Conservation (phyloP, 2,329 filamentous ascomycete genomes). For the Cercospora sesami region DNA sequence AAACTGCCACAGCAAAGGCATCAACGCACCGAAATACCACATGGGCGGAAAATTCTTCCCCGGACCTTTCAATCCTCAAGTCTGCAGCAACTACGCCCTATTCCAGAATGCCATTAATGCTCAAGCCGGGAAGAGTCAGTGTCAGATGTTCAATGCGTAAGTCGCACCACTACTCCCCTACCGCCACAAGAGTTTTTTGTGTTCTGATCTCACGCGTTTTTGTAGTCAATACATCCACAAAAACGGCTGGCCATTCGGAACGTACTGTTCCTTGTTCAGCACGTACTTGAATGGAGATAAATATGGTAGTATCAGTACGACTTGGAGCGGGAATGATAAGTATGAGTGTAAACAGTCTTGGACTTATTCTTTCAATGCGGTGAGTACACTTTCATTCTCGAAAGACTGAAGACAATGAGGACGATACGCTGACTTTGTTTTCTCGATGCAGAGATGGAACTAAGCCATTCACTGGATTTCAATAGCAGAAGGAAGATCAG, state of each 20-base stretch:
- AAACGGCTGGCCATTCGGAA: conserved; percentile 31
- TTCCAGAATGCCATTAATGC: conserved; percentile 26
- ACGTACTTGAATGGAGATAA: conserved; percentile 16
- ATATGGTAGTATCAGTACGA: conserved; percentile 28
- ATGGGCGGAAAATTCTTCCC: conserved; percentile 35
- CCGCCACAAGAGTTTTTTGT: background rate
- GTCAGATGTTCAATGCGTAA: conserved; percentile 36
- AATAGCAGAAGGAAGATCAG: background rate
- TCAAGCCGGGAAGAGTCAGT: conserved; percentile 22
- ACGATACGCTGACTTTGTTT: background rate
- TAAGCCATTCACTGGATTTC: background rate
- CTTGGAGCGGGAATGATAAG: conserved; percentile 22
- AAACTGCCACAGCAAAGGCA: conserved; percentile 26
- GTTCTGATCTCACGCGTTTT: background rate
- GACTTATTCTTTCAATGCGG: conserved; percentile 23
- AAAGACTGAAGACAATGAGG: background rate
- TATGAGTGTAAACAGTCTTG: conserved; percentile 31
- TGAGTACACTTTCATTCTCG: background rate
- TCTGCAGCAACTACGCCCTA: conserved; percentile 34
- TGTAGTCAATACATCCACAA: conserved; percentile 27
- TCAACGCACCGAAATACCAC: conserved; percentile 24
- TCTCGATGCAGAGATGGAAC: background rate
- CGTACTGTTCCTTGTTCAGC: conserved; percentile 32
- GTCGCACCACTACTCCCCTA: background rate
- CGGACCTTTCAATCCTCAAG: conserved; percentile 33